Conservation (phyloP, 805 yeast genomes). For the Candida sithepensis region DNA sequence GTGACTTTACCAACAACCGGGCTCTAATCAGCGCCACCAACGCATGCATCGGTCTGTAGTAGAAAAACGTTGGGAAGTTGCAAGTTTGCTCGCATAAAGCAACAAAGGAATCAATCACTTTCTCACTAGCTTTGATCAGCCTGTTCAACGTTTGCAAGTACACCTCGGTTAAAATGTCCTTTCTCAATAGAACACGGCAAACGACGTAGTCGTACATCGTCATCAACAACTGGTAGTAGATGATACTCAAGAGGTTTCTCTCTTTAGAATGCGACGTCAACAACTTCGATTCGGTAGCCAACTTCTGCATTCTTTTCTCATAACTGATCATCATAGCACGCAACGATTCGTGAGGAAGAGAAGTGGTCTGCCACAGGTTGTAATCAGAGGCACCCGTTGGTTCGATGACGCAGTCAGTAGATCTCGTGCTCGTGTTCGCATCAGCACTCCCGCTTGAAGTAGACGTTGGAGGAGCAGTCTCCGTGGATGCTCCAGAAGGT, state of each 20-base stretch:
- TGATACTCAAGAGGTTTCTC: slow-evolving; percentile 38
- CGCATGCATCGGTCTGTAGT: slow-evolving; percentile 52
- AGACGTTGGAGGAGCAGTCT: slow-evolving; percentile 1
- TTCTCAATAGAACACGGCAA: slow-evolving; percentile 34
- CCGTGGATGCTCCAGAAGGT: neutral
- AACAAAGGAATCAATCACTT: slow-evolving; percentile 43
- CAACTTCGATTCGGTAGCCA: slow-evolving; percentile 39
- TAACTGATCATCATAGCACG: slow-evolving; percentile 35
- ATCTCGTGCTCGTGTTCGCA: neutral
- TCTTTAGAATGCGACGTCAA: slow-evolving; percentile 33
- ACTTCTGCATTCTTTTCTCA: slow-evolving; percentile 38
- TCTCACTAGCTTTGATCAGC: slow-evolving; percentile 43
- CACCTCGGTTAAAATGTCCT: slow-evolving; percentile 30
- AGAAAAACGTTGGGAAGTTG: slow-evolving; percentile 47
- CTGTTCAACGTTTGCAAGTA: slow-evolving; percentile 38
- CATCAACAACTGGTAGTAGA: slow-evolving; percentile 49
- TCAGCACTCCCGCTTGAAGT: neutral
- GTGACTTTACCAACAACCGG: slow-evolving; percentile 41
- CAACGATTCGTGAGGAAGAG: slow-evolving; percentile 22
- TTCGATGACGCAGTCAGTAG: slow-evolving; percentile 3
- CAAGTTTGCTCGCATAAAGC: slow-evolving; percentile 36
- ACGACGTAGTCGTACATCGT: slow-evolving; percentile 50
- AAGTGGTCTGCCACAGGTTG: slow-evolving; percentile 5
- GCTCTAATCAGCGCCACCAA: slow-evolving; percentile 45
- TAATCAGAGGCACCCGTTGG: slow-evolving; percentile 1